Percentiles rank a stretch among this genome's conserved stretches.
Conservation (phyloP, 2,329 filamentous ascomycete species). For the Colletotrichum neosansevieriae region DNA sequence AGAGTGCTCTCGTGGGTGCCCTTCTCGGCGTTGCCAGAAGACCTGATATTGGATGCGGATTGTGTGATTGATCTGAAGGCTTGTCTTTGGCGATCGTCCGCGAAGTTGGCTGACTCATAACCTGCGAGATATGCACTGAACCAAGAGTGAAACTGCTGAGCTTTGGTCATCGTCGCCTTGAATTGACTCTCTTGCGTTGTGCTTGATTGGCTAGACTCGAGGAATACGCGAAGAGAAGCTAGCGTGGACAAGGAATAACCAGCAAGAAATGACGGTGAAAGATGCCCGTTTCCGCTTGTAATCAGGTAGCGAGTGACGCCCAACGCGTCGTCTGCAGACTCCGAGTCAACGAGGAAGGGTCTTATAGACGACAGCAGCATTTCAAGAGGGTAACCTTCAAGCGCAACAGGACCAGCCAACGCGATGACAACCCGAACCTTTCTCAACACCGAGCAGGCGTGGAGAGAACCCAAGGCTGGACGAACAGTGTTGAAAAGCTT, state of each 20-base stretch:
- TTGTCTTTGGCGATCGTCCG: constrained; percentile 59
- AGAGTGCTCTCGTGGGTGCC: constrained; percentile 83
- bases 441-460: constrained; percentile 87
- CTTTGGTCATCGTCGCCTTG: constrained; percentile 79
- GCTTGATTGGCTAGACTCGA: constrained; percentile 79
- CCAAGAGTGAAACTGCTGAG: constrained; percentile 83
- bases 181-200: constrained; percentile 90
- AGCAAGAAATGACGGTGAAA: constrained; percentile 81
- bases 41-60: constrained; percentile 75
- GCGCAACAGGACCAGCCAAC: constrained; percentile 79
- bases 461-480: constrained; percentile 84
- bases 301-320: constrained; percentile 90
- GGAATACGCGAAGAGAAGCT: constrained; percentile 80
- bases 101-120: constrained; percentile 69
- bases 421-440: constrained; percentile 87
- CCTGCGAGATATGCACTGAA: constrained; percentile 75
- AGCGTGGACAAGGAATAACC: constrained; percentile 85
- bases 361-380: constrained; percentile 88
- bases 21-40: constrained; percentile 76
- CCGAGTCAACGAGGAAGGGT: constrained; percentile 82
- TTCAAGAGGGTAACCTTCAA: constrained; percentile 85
- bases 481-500: constrained; percentile 85
- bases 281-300: constrained; percentile 72
- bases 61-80: constrained; percentile 76
- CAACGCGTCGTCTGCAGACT: constrained; percentile 91